A percentile compares a stretch with the other conserved stretches of the same genome.
phyloP scores from a whole-genome alignment of 768 basidiomycete genomes.

The Boletellus ananas region DNA sequence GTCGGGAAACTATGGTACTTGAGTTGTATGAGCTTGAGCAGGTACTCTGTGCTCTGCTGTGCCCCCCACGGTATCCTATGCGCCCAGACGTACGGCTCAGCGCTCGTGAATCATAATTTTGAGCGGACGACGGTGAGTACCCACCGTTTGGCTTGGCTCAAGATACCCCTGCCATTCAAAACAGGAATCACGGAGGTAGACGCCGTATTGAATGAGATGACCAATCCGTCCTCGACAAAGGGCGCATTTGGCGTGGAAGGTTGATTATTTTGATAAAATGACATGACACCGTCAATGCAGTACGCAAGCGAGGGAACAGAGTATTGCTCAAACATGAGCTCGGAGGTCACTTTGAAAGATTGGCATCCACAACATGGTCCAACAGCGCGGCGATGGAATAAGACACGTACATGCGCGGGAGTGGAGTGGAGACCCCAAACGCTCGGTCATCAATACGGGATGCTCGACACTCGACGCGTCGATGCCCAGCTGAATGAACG shows the following conservation, averaged over 20 bases:
- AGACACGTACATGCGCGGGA: slow-evolving; percentile 71
- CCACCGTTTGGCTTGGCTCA: slow-evolving; percentile 86
- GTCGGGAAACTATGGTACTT: slow-evolving; percentile 94
- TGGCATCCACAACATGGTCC: neutral
- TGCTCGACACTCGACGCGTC: slow-evolving; percentile 74
- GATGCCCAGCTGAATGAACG: slow-evolving; percentile 83
- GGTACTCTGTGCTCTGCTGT: slow-evolving; percentile 84
- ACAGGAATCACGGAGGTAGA: slow-evolving; percentile 91
- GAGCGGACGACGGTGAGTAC: slow-evolving; percentile 6
- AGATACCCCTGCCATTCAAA: slow-evolving; percentile 72
- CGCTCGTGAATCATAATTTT: neutral
- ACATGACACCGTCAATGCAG: slow-evolving; percentile 88
- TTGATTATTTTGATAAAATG: slow-evolving; percentile 78
- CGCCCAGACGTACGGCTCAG: neutral
- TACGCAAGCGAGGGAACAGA: slow-evolving; percentile 81
- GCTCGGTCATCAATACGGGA: slow-evolving; percentile 91
- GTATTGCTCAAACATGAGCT: slow-evolving; percentile 95
- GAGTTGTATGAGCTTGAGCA: slow-evolving; percentile 89
- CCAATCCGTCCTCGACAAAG: slow-evolving; percentile 69
- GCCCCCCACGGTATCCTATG: slow-evolving; percentile 93
- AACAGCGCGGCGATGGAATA: neutral
- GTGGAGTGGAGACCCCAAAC: slow-evolving; percentile 82
- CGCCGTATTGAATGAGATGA: slow-evolving; percentile 88
- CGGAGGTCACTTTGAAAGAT: slow-evolving; percentile 77
- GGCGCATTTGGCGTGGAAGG: slow-evolving; percentile 31